These are phyloP conservation scores for Plantago elongata DNA, from an alignment of 257 asterid genomes.

Conservation along the genomic window DNA sequence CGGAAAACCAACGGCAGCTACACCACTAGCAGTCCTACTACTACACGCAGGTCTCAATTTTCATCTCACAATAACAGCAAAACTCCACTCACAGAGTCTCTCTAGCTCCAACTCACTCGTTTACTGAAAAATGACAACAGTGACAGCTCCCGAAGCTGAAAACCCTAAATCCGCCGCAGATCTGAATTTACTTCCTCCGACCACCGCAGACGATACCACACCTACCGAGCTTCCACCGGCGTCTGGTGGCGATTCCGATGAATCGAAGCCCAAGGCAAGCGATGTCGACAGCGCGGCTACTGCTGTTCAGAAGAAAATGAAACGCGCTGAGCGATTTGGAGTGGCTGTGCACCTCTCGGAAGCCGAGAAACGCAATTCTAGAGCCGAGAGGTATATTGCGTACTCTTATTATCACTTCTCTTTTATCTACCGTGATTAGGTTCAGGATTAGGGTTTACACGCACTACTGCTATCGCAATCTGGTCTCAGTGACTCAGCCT, in stretches of 20 bases:
- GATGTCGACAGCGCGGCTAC: constrained; percentile 34
- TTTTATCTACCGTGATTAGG: neutral
- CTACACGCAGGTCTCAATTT: too few relatives aligned
- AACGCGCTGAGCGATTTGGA: constrained; percentile 91
- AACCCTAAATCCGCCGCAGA: constrained; percentile 45
- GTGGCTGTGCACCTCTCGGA: constrained; percentile 74
- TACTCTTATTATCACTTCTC: neutral
- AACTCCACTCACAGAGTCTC: neutral
- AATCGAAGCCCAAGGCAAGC: constrained; percentile 19
- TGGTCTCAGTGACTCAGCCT: neutral
- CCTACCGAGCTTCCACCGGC: constrained; percentile 17
- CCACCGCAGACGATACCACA: constrained; percentile 19
- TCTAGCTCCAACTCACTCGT: neutral
- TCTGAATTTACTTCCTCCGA: constrained; percentile 34
- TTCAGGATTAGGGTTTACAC: constrained; percentile 24
- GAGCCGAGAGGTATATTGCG: constrained; percentile 75
- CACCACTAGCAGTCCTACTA: too few relatives aligned
- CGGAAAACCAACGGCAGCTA: too few relatives aligned
- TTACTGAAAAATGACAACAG: constrained; percentile 32
- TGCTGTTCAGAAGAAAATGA: constrained; percentile 75
- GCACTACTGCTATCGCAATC: neutral
- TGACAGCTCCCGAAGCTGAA: constrained; percentile 36
- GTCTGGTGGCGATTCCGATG: constrained; percentile 24
- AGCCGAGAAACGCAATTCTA: constrained; percentile 74
- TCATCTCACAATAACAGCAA: neutral